Evolutionary conservation across 176 grass and related monocot species (phyloP).

Genomic region (Carex cristatella): DNA sequence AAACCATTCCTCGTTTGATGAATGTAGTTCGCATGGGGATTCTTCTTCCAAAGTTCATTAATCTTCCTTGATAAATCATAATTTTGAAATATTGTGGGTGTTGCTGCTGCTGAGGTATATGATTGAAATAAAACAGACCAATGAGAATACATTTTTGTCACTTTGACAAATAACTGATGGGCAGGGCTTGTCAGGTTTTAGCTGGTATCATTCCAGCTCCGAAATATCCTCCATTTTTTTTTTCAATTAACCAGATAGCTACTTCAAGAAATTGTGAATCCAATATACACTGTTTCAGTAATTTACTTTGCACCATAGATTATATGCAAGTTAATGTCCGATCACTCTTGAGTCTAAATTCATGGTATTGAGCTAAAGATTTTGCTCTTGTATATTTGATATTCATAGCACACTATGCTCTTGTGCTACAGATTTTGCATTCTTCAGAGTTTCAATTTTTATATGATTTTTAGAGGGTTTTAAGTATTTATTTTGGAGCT

Average conservation of each 20-base stretch:
- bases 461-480: no score
- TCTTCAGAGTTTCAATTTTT: no score
- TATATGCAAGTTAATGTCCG: no score
- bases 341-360: no score
- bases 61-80: neutral
- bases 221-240: neutral
- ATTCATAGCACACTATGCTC: no score
- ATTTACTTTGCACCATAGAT: no score
- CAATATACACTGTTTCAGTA: no score
- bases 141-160: neutral
- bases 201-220: neutral
- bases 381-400: no score
- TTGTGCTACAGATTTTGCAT: no score
- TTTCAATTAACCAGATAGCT: neutral
- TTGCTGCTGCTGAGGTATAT: neutral
- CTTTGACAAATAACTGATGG: neutral
- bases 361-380: no score
- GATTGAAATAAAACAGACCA: neutral
- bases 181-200: neutral
- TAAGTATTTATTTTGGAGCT: no score
- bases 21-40: neutral
- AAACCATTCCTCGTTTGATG: neutral
- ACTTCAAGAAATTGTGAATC: neutral
- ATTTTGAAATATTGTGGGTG: neutral
- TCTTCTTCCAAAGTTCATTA: neutral